Evolutionary conservation across 2,329 filamentous ascomycete genomes (phyloP), one percentile per base, ranked within the genome.

Genomic region (Fusarium sp.): DNA sequence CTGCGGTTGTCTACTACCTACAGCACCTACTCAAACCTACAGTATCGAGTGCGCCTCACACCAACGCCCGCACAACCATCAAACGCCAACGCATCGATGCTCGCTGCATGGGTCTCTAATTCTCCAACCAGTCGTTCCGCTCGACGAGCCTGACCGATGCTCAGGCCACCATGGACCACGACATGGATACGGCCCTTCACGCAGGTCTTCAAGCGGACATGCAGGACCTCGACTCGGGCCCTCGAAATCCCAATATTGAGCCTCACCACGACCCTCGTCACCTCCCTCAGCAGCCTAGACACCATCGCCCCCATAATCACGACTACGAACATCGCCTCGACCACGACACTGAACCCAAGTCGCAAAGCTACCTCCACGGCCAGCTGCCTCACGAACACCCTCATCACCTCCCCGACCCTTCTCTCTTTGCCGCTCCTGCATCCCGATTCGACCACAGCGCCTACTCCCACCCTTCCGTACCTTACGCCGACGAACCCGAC

Each of bases 81-180:
- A 61, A 60, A 67, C 70, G 77, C 78, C 79, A 80, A 77, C 79
- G 76, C 78, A 79, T 80, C 79, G 74, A 81, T 80, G 78, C 76
- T 74, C 73, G 73, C 73, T 79, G 77, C 78, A 78, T 79, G 77
- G 76, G 74, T 76, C 72, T 76, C 65, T 75, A 73, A 74, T 73
- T 71, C 74, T 73, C 74, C 74, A 72, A 76, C 76, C 74, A 74
- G 75, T 76, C 76, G 75, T 72, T 76, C 74, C 72, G 71, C 73
- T 75, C 73, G 71, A 74, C 72, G 70, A 74, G 75, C 76, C 76
- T 77, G 76, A 79, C 77, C 71, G 74, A 79, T 79, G 78, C 75
- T 74, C 74, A 75, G 74, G 75, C 75, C 73, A 80, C 77, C 75
- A 84, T 83, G 81, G 80, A 83, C 76, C 66, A 70, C 70, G 70